Evolutionary conservation across 768 basidiomycete species (phyloP).

Genomic region (Suillus brevipes): DNA sequence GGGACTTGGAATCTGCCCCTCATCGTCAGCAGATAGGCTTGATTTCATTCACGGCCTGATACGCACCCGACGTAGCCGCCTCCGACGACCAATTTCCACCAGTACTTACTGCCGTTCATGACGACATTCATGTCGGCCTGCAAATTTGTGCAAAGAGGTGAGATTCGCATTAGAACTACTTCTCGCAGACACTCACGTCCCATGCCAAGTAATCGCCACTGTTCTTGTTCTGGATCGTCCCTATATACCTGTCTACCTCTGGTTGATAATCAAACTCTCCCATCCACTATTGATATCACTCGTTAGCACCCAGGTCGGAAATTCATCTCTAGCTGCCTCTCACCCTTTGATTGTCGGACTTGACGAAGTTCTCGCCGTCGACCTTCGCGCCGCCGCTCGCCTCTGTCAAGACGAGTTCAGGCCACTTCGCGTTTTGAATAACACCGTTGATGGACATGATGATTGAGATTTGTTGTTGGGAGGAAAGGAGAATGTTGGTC

Average conservation of each 20-base stretch:
- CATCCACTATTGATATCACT: neutral
- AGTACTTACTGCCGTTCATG: neutral
- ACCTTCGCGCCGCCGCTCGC: rapidly evolving
- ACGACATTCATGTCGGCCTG: rapidly evolving
- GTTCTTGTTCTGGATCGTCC: neutral
- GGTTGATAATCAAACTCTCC: neutral
- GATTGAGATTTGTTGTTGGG: neutral
- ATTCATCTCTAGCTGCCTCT: neutral
- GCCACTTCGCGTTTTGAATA: rapidly evolving
- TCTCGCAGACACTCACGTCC: neutral
- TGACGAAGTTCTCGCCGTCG: neutral
- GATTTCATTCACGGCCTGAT: neutral
- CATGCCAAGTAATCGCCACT: neutral
- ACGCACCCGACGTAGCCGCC: neutral
- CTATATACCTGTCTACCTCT: rapidly evolving
- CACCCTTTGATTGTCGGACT: neutral
- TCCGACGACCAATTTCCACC: neutral
- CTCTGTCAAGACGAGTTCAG: neutral
- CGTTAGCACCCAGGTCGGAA: neutral
- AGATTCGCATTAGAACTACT: neutral
- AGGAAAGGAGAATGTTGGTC: neutral
- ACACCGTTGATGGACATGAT: neutral
- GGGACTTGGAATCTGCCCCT: neutral
- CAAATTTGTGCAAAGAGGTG: neutral
- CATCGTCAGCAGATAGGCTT: neutral